Base-by-base conservation (phyloP, 2,329 filamentous ascomycete species). In the Alternaria novae-zelandiae region DNA sequence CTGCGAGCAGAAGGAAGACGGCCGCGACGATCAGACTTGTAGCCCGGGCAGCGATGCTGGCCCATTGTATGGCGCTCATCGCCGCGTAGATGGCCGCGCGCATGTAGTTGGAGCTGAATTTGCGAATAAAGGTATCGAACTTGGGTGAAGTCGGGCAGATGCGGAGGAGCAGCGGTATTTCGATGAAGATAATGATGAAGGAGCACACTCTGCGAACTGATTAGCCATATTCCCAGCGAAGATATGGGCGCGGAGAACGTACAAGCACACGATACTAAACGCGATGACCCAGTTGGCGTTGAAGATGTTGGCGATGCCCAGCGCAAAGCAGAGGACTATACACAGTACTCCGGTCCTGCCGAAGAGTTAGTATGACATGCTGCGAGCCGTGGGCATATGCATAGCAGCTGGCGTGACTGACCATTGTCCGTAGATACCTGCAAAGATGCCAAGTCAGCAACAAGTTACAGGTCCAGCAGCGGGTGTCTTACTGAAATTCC, bases 101-200 rank as follows among this genome's bases (percentile, higher is more conserved):
- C 90, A 96, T 96, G 85, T 94, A 98, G 85, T 97, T 98, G 63
- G 94, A 97, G 68, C 93, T 93, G 85, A 99, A 92, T 76, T 88
- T 90, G 82, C 95, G 94, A 81, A 99, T 95, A 79, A 94, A 90
- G 70, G 83, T 85, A 81, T 99, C 96, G 83, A 99, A 99, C 69
- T 88, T 89, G 68, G 90, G 82, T 13, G 95, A 98, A 6, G 96
- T 99, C 62, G 96, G 96, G 85, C 96, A 99, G 84, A 99, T 97
- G 82, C 96, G 92, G 66, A 99, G 90, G 61, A 99, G 91, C 63
- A 98, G 90, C 26, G 96, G 96, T 17, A 99, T 90, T 81, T 99
- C 83, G 70, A 85, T 82, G 75, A 85, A 85, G 73, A 85, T 78
- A 72, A 85, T 82, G 71, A 85, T 74, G 78, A 85, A 84, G 61